A percentile compares a stretch with the other conserved stretches of the same genome.
phyloP scores from a whole-genome alignment of 1,284 basidiomycete genomes.

The Pseudozyma tsukubaensis region DNA sequence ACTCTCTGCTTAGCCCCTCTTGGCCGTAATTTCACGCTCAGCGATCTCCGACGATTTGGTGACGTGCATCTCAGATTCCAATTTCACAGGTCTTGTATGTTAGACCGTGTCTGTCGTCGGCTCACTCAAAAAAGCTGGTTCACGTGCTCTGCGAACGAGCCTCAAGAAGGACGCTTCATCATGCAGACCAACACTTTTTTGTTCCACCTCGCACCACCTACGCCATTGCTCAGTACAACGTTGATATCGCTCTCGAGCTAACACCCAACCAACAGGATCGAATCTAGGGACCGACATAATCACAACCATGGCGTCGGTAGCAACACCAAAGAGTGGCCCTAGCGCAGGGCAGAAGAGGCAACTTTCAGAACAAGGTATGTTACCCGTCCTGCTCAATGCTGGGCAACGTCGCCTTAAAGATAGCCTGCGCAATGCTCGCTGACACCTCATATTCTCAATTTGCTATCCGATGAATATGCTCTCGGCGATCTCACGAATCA shows the following conservation, averaged over 20 bases:
- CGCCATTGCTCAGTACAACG: too few species aligned
- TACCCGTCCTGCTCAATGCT: neutral
- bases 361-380: slow-evolving; percentile 44
- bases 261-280: neutral
- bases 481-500: slow-evolving; percentile 1
- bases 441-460: neutral
- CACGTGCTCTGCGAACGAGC: slow-evolving; percentile 2
- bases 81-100: neutral
- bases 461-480: neutral
- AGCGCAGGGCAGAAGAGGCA: slow-evolving; percentile 36
- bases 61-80: neutral
- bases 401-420: neutral
- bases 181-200: slow-evolving; percentile 16
- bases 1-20: slow-evolving; percentile 1
- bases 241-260: neutral
- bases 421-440: neutral
- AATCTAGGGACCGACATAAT: neutral
- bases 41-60: slow-evolving; percentile 1
- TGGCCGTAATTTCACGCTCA: neutral
- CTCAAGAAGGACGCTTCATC: neutral
- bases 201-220: too few species aligned
- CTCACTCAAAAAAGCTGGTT: neutral
- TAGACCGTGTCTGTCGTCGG: neutral
- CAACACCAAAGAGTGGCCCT: slow-evolving; percentile 28
- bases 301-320: slow-evolving; percentile 14